These are phyloP conservation scores for Phytophthora pseudosyringae DNA, from an alignment of 352 stramenopile genomes.

Conservation along the genomic window DNA sequence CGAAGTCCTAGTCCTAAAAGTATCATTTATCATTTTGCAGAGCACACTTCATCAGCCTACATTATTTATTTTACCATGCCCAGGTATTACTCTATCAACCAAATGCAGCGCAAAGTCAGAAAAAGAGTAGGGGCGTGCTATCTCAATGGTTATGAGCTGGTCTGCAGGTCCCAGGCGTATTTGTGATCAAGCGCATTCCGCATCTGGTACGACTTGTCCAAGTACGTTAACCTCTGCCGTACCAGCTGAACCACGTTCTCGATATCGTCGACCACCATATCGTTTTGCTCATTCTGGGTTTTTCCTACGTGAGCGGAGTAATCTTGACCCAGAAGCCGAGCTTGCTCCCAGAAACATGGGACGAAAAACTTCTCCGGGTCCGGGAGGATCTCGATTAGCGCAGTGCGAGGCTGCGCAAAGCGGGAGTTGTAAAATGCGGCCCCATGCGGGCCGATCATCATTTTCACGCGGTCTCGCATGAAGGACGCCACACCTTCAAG, in stretches of 20 bases:
- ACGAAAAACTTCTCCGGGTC: constrained; percentile 31
- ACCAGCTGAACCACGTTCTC: constrained; percentile 25
- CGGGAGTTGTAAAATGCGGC: constrained; percentile 40
- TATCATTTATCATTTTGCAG: too few relatives aligned
- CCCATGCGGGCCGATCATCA: constrained; percentile 39
- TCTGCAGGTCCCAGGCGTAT: constrained; percentile 23
- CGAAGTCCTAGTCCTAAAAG: too few relatives aligned
- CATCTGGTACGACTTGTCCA: constrained; percentile 30
- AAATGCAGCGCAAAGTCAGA: too few relatives aligned
- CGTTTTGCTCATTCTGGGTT: constrained; percentile 12
- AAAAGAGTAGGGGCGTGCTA: too few relatives aligned
- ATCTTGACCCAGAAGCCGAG: constrained; percentile 34
- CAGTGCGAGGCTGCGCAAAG: constrained; percentile 32
- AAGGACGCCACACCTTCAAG: constrained; percentile 29
- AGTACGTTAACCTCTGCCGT: constrained; percentile 18
- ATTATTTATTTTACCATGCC: too few relatives aligned
- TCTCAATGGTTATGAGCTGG: too few relatives aligned
- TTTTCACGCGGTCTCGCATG: constrained; percentile 36
- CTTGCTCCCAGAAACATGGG: constrained; percentile 40
- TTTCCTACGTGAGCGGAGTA: constrained; percentile 33
- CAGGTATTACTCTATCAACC: too few relatives aligned
- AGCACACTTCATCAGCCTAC: too few relatives aligned
- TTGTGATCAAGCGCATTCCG: constrained; percentile 23
- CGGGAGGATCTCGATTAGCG: constrained; percentile 36
- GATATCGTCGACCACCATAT: constrained; percentile 36